A percentile compares a stretch with the other conserved stretches of the same genome.
Evolutionary conservation across 2,329 filamentous ascomycete genomes (phyloP).

Genomic region (Neurospora sp.): DNA sequence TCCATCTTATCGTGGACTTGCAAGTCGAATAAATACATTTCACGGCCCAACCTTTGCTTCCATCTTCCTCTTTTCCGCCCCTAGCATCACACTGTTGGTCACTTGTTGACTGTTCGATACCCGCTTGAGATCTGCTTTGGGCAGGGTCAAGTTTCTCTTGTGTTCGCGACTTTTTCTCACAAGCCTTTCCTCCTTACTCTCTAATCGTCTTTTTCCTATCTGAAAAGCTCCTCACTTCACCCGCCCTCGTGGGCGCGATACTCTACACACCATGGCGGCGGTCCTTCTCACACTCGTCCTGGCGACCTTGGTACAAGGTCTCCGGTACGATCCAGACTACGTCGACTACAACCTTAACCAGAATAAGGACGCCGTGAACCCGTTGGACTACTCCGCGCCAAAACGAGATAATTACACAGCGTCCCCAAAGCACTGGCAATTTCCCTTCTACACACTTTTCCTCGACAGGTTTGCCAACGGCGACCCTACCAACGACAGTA

Average conservation of each 20-base stretch:
- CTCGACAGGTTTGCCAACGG: slow-evolving; percentile 54
- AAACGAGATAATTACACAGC: slow-evolving; percentile 40
- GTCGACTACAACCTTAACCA: slow-evolving; percentile 49
- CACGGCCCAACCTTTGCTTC: slow-evolving; percentile 1
- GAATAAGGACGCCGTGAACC: slow-evolving; percentile 41
- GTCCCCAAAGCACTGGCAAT: slow-evolving; percentile 51
- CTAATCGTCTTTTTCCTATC: neutral
- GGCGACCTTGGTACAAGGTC: slow-evolving; percentile 13
- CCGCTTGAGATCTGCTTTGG: slow-evolving; percentile 3
- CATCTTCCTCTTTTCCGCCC: slow-evolving; percentile 1
- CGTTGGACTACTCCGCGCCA: slow-evolving; percentile 46
- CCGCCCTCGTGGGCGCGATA: slow-evolving; percentile 12
- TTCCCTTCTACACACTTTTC: slow-evolving; percentile 55
- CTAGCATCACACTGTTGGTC: neutral
- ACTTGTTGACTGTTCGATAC: slow-evolving; percentile 2
- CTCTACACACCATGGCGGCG: slow-evolving; percentile 10
- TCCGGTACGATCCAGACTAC: slow-evolving; percentile 17
- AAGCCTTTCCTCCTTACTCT: neutral
- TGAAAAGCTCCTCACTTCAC: neutral
- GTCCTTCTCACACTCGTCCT: slow-evolving; percentile 6
- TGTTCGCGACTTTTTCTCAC: neutral
- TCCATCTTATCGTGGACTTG: neutral
- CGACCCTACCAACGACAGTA: slow-evolving; percentile 51
- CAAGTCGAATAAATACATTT: slow-evolving; percentile 9
- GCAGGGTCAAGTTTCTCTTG: neutral